Percentiles rank a stretch among this genome's conserved stretches.
Conservation (phyloP, 1,284 basidiomycete genomes). For the Fistulina hepatica region DNA sequence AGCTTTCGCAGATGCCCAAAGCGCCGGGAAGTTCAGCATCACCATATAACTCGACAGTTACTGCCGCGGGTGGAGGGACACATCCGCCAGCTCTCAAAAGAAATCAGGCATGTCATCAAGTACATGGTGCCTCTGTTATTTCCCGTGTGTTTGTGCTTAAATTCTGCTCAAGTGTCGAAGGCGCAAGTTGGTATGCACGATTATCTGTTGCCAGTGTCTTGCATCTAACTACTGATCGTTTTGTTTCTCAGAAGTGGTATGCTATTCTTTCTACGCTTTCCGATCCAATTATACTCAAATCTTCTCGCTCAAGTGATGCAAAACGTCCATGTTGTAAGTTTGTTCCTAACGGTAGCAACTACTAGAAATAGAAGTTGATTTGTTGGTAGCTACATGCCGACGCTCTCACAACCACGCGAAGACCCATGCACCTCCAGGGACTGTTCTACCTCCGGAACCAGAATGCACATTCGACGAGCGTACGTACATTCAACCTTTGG, state of each 20-base stretch:
- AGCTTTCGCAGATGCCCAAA: too few species aligned
- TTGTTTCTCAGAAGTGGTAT: conserved; percentile 49
- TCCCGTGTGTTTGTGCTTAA: not conserved
- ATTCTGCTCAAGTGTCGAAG: conserved; percentile 45
- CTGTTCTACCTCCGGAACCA: conserved; percentile 38
- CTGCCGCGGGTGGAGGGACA: too few species aligned
- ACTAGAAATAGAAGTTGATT: too few species aligned
- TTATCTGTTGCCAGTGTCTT: conserved; percentile 7
- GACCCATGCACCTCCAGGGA: conserved; percentile 43
- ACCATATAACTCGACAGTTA: conserved; percentile 18
- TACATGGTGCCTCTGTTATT: conserved; percentile 15
- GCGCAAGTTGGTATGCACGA: conserved; percentile 51
- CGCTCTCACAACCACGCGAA: conserved; percentile 55
- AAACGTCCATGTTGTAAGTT: conserved; percentile 58
- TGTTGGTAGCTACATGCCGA: conserved; percentile 55
- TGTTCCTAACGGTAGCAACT: too few species aligned
- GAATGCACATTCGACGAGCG: conserved; percentile 64
- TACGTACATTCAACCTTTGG: conserved; percentile 16
- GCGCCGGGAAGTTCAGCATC: conserved; percentile 23
- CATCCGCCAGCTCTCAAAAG: too few species aligned
- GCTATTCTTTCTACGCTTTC: conserved; percentile 5
- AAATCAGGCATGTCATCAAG: conserved; percentile 49
- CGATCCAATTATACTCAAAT: not conserved
- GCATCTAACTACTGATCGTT: conserved; percentile 9
- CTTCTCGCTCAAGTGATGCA: conserved; percentile 39